Conservation (phyloP, 139 green algal genomes). For the Volvox africanus region DNA sequence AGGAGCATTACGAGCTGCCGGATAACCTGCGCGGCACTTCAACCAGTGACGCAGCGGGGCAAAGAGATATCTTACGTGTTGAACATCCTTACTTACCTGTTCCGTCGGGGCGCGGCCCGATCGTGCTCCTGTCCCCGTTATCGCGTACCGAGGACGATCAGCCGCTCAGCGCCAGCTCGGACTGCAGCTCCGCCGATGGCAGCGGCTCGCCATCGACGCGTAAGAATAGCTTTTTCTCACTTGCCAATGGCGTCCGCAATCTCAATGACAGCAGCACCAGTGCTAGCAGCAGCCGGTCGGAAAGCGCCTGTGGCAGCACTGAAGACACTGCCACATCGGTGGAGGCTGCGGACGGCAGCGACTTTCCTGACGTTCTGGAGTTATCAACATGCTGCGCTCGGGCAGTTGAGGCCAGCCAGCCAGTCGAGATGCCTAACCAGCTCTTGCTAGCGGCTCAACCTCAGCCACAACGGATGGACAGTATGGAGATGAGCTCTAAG, state of each 20-base stretch:
- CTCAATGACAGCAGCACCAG: background rate
- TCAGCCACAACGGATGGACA: too few relatives aligned
- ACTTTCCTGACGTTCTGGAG: background rate
- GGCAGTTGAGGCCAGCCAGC: too few relatives aligned
- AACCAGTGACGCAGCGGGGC: background rate
- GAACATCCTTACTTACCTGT: too few relatives aligned
- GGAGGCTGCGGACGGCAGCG: background rate
- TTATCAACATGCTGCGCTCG: too few relatives aligned
- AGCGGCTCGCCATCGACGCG: background rate
- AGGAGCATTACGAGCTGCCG: background rate
- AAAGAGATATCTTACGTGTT: background rate
- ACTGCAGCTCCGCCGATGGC: conserved; percentile 1
- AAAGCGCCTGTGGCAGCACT: background rate
- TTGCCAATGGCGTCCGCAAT: background rate
- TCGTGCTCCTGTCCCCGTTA: background rate
- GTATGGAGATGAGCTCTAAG: too few relatives aligned
- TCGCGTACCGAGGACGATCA: background rate
- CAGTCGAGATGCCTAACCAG: too few relatives aligned
- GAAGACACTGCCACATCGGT: background rate
- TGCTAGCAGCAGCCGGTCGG: background rate
- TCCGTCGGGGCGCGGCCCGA: background rate
- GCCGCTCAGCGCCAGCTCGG: conserved; percentile 9
- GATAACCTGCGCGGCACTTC: conserved; percentile 1
- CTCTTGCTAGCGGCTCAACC: too few relatives aligned
- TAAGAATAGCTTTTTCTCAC: background rate